Conservation (phyloP, 306 rosid species). For the Comarum palustre region DNA sequence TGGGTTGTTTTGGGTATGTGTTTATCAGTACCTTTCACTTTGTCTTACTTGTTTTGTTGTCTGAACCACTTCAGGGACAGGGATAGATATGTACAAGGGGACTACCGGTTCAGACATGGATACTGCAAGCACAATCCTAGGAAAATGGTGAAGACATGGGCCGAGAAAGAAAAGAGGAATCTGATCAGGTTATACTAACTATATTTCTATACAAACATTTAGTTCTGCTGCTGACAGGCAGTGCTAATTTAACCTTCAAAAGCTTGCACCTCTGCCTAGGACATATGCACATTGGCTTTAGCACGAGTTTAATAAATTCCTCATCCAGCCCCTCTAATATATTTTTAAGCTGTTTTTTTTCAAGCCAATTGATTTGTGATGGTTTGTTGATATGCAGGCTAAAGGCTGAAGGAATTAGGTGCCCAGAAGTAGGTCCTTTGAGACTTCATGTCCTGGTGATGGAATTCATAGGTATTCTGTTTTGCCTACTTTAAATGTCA, state of each 20-base stretch:
- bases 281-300: not conserved
- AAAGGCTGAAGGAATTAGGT: slow-evolving; percentile 76
- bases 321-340: no score
- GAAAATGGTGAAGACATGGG: slow-evolving; percentile 96
- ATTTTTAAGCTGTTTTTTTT: not conserved
- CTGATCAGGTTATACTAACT: slow-evolving; percentile 55
- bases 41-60: slow-evolving; percentile 16
- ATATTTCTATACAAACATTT: not conserved
- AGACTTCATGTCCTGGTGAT: slow-evolving; percentile 77
- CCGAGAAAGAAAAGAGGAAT: slow-evolving; percentile 94
- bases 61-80: slow-evolving; percentile 65
- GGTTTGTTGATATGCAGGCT: slow-evolving; percentile 49
- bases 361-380: not conserved
- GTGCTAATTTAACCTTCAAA: not conserved
- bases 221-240: not conserved
- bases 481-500: slow-evolving; percentile 9
- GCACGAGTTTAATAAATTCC: not conserved
- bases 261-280: not conserved
- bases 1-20: no score
- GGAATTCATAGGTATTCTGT: slow-evolving; percentile 80
- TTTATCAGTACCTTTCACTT: no score
- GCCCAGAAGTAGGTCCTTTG: slow-evolving; percentile 61
- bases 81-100: slow-evolving; percentile 93
- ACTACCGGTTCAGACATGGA: slow-evolving; percentile 78
- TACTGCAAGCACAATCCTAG: slow-evolving; percentile 87